Evolutionary conservation across 257 asterid genomes (phyloP), one percentile per base, ranked within the genome.

Genomic region (Gardenia jasminoides): DNA sequence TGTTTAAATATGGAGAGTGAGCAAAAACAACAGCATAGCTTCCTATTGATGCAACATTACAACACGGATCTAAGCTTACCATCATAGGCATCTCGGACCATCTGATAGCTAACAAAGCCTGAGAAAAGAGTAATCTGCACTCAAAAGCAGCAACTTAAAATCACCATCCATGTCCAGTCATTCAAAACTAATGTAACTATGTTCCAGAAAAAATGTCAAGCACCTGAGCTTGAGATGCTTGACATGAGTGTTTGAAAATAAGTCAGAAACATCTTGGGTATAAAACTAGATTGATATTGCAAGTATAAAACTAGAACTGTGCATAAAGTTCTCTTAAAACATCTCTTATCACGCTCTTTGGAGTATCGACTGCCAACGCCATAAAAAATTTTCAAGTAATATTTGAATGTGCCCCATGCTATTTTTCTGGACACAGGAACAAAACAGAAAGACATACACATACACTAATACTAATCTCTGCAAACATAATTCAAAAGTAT

Each of bases 11-110:
- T 1, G 9, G 12, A 33, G n/a, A 15, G 12, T 54, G 10, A 17
- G 77, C 64, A 56, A 20, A 33, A 50, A 33, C 15, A 28, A 3
- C 7, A 20, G 20, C 7, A 22, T 15, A 54, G 54, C 33, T 22
- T 1, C 36, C 39, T 10, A 20, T 36, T 24, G 43, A 24, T 20
- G 33, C 44, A 7, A 46, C 80, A 70, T 43, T 4, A 64, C 7
- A 71, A 67, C 41, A 56, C 64, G 79, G 78, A n/a, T 26, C 64
- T 68, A 75, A 70, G 66, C 73, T 88, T 90, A 96, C 99, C 98
- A 82, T 92, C 98, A 88, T 91, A 96, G 71, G 98, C 97, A 85
- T 96, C 98, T 68, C 96, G 92, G 79, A 96, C 99, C 99, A 96
- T 96, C 84, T 93, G 98, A 84, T 96, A 96, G 92, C 91, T 92